These are phyloP conservation scores for Aspergillus costaricaensis DNA, from an alignment of 2,329 filamentous ascomycete species.

Conservation along the genomic window DNA sequence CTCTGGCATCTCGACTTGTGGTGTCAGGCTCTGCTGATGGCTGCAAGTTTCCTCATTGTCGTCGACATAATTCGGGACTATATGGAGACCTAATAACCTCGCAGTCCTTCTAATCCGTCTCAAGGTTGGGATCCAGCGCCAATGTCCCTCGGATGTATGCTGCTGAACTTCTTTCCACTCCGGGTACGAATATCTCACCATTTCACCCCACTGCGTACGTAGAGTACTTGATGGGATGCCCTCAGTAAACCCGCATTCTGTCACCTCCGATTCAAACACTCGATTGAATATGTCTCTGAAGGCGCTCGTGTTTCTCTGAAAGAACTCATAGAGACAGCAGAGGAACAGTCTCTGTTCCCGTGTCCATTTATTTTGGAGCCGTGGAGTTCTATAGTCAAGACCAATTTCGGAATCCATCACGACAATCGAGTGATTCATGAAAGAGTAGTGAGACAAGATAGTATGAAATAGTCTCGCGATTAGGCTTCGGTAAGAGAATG, in stretches of 20 bases:
- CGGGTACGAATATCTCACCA: conserved; percentile 18
- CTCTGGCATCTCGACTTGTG: too few relatives aligned
- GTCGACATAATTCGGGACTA: conserved; percentile 16
- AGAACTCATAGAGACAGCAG: conserved; percentile 31
- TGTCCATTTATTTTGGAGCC: conserved; percentile 21
- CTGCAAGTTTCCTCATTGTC: conserved; percentile 12
- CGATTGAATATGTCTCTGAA: conserved; percentile 31
- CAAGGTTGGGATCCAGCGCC: conserved; percentile 18
- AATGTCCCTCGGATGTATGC: conserved; percentile 20
- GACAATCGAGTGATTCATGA: neutral
- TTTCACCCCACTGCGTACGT: conserved; percentile 24
- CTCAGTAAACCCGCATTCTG: conserved; percentile 20
- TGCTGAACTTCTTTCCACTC: conserved; percentile 30
- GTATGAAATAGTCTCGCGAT: too few relatives aligned
- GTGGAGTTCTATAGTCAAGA: neutral
- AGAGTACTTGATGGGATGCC: conserved; percentile 16
- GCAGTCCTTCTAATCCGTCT: conserved; percentile 19
- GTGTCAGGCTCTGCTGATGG: neutral
- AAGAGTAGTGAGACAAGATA: neutral
- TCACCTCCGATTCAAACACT: conserved; percentile 25
- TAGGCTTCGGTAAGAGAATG: neutral
- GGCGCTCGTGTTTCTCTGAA: conserved; percentile 6
- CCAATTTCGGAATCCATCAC: neutral
- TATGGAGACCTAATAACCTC: neutral
- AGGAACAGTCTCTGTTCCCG: conserved; percentile 21